These are phyloP conservation scores for Leccinellum albellum DNA, from an alignment of 768 basidiomycete species.

Conservation along the genomic window DNA sequence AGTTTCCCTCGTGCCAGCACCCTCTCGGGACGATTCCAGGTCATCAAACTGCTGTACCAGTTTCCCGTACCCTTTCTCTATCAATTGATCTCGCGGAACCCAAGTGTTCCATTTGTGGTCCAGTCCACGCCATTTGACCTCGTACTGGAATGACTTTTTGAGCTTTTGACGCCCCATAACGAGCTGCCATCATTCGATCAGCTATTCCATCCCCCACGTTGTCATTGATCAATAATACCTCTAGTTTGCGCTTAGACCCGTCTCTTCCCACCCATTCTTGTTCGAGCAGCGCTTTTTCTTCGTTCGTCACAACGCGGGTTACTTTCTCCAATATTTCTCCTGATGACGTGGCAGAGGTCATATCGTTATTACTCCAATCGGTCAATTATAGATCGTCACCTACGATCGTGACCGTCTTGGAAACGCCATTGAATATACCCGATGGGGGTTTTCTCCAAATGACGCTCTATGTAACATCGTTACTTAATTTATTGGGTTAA, in stretches of 20 bases:
- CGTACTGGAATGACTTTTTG: slow-evolving; percentile 94
- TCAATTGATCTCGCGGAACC: slow-evolving; percentile 83
- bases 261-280: slow-evolving; percentile 89
- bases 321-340: slow-evolving; percentile 89
- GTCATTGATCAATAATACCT: slow-evolving; percentile 47
- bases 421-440: slow-evolving; percentile 99
- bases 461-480: slow-evolving; percentile 56
- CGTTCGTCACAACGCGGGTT: slow-evolving; percentile 85
- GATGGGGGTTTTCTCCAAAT: slow-evolving; percentile 94
- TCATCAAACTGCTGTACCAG: slow-evolving; percentile 94
- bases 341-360: slow-evolving; percentile 28
- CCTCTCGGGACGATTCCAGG: slow-evolving; percentile 92
- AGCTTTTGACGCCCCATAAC: slow-evolving; percentile 95
- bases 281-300: slow-evolving; percentile 75
- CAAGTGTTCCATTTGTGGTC: slow-evolving; percentile 89
- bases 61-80: slow-evolving; percentile 85
- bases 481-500: slow-evolving; percentile 15
- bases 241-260: slow-evolving; percentile 86
- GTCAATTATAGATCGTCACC: slow-evolving; percentile 29
- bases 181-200: slow-evolving; percentile 42
- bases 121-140: slow-evolving; percentile 80
- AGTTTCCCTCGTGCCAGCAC: slow-evolving; percentile 89
- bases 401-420: slow-evolving; percentile 97
- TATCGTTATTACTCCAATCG: slow-evolving; percentile 4
- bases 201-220: slow-evolving; percentile 6